A percentile compares a stretch with the other conserved stretches of the same genome.
These are phyloP conservation scores for Pseudogymnoascus sp. DNA, from an alignment of 2,329 filamentous ascomycete species.

Conservation along the genomic window DNA sequence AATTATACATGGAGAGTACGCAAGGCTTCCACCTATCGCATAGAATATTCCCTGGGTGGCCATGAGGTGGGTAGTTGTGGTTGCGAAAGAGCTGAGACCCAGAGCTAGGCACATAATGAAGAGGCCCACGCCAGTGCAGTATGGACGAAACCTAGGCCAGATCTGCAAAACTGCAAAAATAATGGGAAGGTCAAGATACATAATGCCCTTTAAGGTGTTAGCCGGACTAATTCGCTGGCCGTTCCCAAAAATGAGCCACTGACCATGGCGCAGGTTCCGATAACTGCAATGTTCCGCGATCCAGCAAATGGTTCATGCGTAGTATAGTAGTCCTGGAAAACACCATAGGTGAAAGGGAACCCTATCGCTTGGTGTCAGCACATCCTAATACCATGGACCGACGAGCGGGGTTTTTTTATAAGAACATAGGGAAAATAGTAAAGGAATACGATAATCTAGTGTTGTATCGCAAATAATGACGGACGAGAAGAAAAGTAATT, in stretches of 20 bases:
- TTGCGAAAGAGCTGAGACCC: conserved; percentile 46
- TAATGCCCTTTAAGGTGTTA: conserved; percentile 35
- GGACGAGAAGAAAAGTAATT: neutral
- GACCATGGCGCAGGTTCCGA: conserved; percentile 44
- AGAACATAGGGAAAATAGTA: conserved; percentile 61
- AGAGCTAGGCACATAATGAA: conserved; percentile 35
- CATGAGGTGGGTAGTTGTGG: conserved; percentile 45
- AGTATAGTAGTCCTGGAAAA: conserved; percentile 63
- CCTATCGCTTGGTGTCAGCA: conserved; percentile 33
- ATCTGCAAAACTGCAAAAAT: conserved; percentile 36
- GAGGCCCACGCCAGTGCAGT: conserved; percentile 32
- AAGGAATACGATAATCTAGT: conserved; percentile 34
- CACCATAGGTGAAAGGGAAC: conserved; percentile 59
- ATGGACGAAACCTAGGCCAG: conserved; percentile 32
- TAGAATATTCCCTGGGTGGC: conserved; percentile 53
- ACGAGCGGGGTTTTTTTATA: conserved; percentile 47
- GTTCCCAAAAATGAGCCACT: conserved; percentile 40
- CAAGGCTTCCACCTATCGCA: conserved; percentile 46
- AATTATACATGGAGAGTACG: conserved; percentile 47
- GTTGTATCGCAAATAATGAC: neutral
- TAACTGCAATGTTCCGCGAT: conserved; percentile 46
- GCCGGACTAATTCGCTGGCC: neutral
- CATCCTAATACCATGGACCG: neutral
- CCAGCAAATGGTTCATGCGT: conserved; percentile 48
- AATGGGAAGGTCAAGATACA: conserved; percentile 46